Conservation (phyloP, 2,329 filamentous ascomycete species). For the Fusarium chaquense region DNA sequence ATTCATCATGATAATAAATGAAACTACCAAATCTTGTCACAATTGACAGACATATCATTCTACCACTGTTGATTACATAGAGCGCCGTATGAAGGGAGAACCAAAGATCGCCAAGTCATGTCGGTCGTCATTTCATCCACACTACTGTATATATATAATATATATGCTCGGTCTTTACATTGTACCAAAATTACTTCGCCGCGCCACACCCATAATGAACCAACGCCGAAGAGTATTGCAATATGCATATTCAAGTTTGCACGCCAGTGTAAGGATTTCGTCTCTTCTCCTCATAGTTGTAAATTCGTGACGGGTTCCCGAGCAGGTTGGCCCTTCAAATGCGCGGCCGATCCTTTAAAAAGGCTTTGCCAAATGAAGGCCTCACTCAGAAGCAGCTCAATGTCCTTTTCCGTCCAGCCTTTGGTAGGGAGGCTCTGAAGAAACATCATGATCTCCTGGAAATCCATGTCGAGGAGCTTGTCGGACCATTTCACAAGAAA, state of each 20-base stretch:
- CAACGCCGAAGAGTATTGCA: constrained; percentile 18
- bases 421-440: constrained; percentile 92
- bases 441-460: constrained; percentile 99
- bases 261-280: constrained; percentile 13
- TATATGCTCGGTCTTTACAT: constrained; percentile 26
- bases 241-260: constrained; percentile 10
- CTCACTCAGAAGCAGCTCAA: constrained; percentile 93
- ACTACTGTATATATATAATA: constrained; percentile 39
- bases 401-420: constrained; percentile 97
- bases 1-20: constrained; percentile 19
- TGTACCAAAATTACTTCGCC: constrained; percentile 1
- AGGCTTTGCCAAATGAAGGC: constrained; percentile 99
- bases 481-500: constrained; percentile 99
- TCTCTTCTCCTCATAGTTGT: constrained; percentile 49
- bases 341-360: constrained; percentile 93
- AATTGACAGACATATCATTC: background rate
- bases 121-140: constrained; percentile 36
- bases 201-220: constrained; percentile 5
- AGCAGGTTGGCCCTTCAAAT: constrained; percentile 71
- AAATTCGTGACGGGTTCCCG: constrained; percentile 53
- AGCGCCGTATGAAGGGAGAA: background rate
- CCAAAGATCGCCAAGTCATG: background rate
- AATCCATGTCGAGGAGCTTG: constrained; percentile 96
- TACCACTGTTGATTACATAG: background rate
- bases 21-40: constrained; percentile 19